phyloP scores from a whole-genome alignment of 768 basidiomycete genomes.

The Pholiota microspora region DNA sequence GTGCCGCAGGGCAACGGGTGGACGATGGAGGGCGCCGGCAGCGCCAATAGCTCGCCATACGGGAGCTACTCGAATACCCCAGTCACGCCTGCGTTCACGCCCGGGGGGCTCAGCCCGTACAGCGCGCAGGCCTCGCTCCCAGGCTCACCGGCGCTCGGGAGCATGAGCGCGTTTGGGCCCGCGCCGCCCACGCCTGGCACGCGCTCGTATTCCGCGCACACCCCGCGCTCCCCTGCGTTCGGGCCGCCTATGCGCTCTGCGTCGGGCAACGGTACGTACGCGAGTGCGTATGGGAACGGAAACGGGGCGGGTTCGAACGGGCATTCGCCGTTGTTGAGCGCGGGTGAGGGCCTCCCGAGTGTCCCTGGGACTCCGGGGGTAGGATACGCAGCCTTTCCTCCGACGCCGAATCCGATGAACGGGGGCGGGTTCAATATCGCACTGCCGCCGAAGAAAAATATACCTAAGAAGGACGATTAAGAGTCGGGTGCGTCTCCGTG shows the following conservation, averaged over 20 bases:
- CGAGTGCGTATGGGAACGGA: conserved; percentile 5
- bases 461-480: conserved; percentile 37
- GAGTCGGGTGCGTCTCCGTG: neutral
- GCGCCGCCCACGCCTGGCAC: conserved; percentile 1
- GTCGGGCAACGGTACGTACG: conserved; percentile 6
- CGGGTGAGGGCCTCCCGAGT: conserved; percentile 17
- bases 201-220: neutral
- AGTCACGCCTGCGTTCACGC: conserved; percentile 26
- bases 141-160: conserved; percentile 20
- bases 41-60: conserved; percentile 31
- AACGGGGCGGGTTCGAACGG: conserved; percentile 17
- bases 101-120: conserved; percentile 29
- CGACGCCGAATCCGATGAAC: conserved; percentile 28
- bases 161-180: conserved; percentile 5
- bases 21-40: conserved; percentile 48
- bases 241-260: conserved; percentile 5
- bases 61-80: conserved; percentile 33
- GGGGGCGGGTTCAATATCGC: conserved; percentile 25
- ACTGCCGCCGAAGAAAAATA: conserved; percentile 20
- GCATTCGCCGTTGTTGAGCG: conserved; percentile 13
- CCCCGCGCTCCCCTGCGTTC: neutral
- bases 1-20: conserved; percentile 59
- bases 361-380: conserved; percentile 26
- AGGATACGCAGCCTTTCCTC: conserved; percentile 30
- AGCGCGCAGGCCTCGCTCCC: conserved; percentile 20